phyloP scores from a whole-genome alignment of 2,329 filamentous ascomycete species.

The Sarocladium brachiariae region DNA sequence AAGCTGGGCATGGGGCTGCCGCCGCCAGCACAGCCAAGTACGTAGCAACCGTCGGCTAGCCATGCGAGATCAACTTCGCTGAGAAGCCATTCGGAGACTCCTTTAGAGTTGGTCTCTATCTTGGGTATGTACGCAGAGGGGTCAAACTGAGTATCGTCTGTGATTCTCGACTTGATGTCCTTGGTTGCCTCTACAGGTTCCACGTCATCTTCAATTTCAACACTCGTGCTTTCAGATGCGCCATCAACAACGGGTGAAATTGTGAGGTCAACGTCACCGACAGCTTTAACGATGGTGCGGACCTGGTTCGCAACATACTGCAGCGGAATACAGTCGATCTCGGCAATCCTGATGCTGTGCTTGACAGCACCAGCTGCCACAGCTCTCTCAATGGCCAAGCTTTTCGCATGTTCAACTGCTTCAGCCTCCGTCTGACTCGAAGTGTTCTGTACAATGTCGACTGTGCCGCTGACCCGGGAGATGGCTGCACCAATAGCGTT shows the following conservation, averaged over 20 bases:
- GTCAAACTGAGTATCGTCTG: slow-evolving; percentile 21
- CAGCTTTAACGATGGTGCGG: slow-evolving; percentile 51
- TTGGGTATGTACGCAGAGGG: slow-evolving; percentile 40
- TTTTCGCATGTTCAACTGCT: slow-evolving; percentile 29
- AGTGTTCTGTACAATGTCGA: slow-evolving; percentile 44
- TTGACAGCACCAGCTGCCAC: slow-evolving; percentile 37
- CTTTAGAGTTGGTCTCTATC: slow-evolving; percentile 22
- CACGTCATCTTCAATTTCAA: slow-evolving; percentile 16
- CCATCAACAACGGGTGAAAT: neutral
- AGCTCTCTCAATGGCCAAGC: slow-evolving; percentile 36
- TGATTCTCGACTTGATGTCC: slow-evolving; percentile 8
- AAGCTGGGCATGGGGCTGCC: slow-evolving; percentile 47
- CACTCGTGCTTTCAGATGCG: neutral
- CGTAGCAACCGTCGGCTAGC: slow-evolving; percentile 52
- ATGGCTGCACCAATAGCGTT: slow-evolving; percentile 61
- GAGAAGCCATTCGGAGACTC: slow-evolving; percentile 48
- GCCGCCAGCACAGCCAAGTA: slow-evolving; percentile 55
- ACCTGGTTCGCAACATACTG: slow-evolving; percentile 47
- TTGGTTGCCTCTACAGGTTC: slow-evolving; percentile 13
- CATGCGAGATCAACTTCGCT: slow-evolving; percentile 51
- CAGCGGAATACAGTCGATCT: slow-evolving; percentile 48
- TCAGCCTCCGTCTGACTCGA: slow-evolving; percentile 31
- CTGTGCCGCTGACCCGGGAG: slow-evolving; percentile 48
- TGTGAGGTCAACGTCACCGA: slow-evolving; percentile 46
- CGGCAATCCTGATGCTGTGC: slow-evolving; percentile 39